Percentiles rank a stretch among this genome's conserved stretches.
Conservation (phyloP, 164 flowering plant species). For the Platanus orientalis region DNA sequence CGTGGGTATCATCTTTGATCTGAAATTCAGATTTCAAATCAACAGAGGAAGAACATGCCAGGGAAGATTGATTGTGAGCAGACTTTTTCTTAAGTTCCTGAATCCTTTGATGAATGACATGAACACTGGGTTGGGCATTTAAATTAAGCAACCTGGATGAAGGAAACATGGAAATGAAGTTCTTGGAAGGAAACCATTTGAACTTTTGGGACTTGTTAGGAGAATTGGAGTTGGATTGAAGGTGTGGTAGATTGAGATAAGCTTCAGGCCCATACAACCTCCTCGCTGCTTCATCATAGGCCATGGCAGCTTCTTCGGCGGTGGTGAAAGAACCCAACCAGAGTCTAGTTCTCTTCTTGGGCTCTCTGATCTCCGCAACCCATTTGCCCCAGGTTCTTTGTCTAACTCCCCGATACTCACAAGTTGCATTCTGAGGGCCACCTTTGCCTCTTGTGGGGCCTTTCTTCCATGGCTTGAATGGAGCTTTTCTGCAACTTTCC, state of each 20-base stretch:
- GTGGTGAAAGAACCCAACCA: constrained; percentile 97
- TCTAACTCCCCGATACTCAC: constrained; percentile 87
- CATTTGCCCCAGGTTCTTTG: constrained; percentile 99
- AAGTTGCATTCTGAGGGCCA: constrained; percentile 87
- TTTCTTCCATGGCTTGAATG: constrained; percentile 89
- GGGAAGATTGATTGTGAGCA: constrained; percentile 14
- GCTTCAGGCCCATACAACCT: constrained; percentile 91
- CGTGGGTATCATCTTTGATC: neutral
- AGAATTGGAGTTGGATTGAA: constrained; percentile 40
- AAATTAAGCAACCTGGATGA: constrained; percentile 69
- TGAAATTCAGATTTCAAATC: constrained; percentile 20
- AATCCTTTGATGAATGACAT: constrained; percentile 87
- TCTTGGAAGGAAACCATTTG: constrained; percentile 83
- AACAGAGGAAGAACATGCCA: constrained; percentile 23
- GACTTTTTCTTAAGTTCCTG: constrained; percentile 67
- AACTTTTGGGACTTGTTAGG: constrained; percentile 44
- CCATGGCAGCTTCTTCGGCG: constrained; percentile 98
- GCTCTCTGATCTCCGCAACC: constrained; percentile 98
- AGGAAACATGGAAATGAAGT: constrained; percentile 73
- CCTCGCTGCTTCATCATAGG: constrained; percentile 92
- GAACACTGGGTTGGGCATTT: constrained; percentile 86
- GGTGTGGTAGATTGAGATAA: constrained; percentile 86
- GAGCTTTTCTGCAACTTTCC: constrained; percentile 56
- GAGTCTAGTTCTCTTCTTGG: constrained; percentile 90
- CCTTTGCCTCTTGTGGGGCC: constrained; percentile 98